Evolutionary conservation across 306 rosid genomes (phyloP), one percentile per base, ranked within the genome.

Genomic region (Spatholobus suberectus): DNA sequence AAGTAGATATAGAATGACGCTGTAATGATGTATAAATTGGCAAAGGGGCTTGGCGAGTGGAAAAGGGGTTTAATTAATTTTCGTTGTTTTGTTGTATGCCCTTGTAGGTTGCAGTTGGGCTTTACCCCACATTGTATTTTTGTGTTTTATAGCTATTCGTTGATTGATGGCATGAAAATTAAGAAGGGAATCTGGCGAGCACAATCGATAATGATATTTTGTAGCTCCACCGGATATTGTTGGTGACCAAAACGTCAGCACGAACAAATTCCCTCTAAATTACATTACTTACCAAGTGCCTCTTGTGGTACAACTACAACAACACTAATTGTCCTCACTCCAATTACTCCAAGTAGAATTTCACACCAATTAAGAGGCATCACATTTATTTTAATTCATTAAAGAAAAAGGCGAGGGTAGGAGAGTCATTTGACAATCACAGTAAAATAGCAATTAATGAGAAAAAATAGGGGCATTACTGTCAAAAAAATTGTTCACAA

Each of bases 401-500:
- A 12, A 27, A 17, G 24, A 26, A 20, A 21, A 2, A 46, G 4
- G 17, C 0, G 35, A 54, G 79, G 63, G 72, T 20, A 10, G 1
- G 4, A 46, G 15, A 10, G 81, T 66, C 13, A 75, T 75, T 70
- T 76, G 6, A 32, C 8, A 37, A 37, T 2, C 2, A 2, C 0
- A 3, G 59, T 17, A 46, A 71, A n/a, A 61, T n/a, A 55, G 87
- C 23, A 80, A 90, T 70, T 18, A 87, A 66, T n/a, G 74, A 51
- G 68, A 34, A 75, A 18, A 5, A 4, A 3, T 6, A 75, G 75
- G 91, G 91, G 78, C 29, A 90, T 15, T 66, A 46, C 34, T 1
- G 93, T 57, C 2, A 85, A 32, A 12, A 15, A 49, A 49, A 51
- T 14, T 12, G 5, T 59, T 12, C 1, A 78, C 7, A 79, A 41